Percentiles rank a stretch among this genome's conserved stretches.
Evolutionary conservation across 208 protist genomes (phyloP).

Genomic region (Trypanosoma avium): DNA sequence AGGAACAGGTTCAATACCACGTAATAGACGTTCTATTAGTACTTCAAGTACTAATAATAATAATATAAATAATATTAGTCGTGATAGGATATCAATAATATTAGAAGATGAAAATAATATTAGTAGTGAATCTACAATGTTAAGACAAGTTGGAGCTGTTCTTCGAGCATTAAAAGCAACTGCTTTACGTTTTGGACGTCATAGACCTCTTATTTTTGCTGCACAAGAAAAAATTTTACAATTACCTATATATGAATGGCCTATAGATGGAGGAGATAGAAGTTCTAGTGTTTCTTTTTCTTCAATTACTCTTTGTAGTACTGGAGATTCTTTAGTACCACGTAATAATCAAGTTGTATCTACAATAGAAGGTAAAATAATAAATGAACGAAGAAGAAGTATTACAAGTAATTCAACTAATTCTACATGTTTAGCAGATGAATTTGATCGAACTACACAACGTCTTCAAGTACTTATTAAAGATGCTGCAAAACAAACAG

Average conservation of each 20-base stretch:
- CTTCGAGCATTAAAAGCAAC: slow-evolving; percentile 59
- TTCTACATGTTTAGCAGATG: slow-evolving; percentile 34
- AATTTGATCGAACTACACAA: slow-evolving; percentile 46
- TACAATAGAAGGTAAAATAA: neutral
- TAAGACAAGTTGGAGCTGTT: slow-evolving; percentile 36
- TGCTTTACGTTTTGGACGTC: slow-evolving; percentile 42
- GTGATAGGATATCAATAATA: neutral
- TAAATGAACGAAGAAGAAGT: neutral
- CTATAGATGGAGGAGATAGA: slow-evolving; percentile 9
- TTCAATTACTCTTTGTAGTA: no score
- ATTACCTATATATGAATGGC: slow-evolving; percentile 27
- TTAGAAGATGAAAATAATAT: slow-evolving; percentile 17
- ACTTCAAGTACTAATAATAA: neutral
- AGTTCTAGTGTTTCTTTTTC: slow-evolving; percentile 20
- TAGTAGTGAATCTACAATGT: slow-evolving; percentile 14
- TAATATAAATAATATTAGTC: neutral
- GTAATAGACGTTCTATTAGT: neutral
- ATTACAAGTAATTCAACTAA: neutral
- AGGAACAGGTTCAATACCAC: no score
- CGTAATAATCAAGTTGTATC: neutral
- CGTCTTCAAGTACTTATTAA: slow-evolving; percentile 31
- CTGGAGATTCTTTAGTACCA: slow-evolving; percentile 20
- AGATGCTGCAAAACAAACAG: slow-evolving; percentile 34
- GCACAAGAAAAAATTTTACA: slow-evolving; percentile 38
- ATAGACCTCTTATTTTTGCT: slow-evolving; percentile 38